Base-by-base conservation (phyloP, 306 rosid species). In the Fagus crenata region DNA sequence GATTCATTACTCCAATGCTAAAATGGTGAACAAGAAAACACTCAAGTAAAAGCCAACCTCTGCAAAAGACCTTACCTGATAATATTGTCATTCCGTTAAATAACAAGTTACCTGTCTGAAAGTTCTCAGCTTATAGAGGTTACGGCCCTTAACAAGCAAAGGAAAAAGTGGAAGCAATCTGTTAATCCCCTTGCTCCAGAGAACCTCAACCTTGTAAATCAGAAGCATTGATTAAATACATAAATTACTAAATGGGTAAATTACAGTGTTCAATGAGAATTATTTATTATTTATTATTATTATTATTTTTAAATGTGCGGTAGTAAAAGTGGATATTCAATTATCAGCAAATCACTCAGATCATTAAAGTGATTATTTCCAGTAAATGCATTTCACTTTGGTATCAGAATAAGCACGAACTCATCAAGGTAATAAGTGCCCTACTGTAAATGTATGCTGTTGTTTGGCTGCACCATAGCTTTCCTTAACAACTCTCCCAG, bases 401-500 rank as follows among this genome's bases (percentile, higher is more conserved):
- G 61, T 75, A 60, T 42, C 54, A 60, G 41, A 51, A 71, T 70
- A 9, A 46, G 65, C 65, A 59, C 37, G 28, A 59, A 59, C 18
- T 59, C 37, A 59, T 59, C 65, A 59, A 59, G 13, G 36, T 59
- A 14, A 59, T 59, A 59, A 59, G 28, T 32, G 4, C 75, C 95
- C 83, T 75, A 93, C 97, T 67, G 93, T 93, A 81, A 93, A 89
- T 55, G 96, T 93, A 75, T 90, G 97, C 60, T 93, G 97, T 75
- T 90, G 96, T 85, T 85, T 90, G 69, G 83, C 83, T 51, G 90
- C 90, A 85, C 96, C 96, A 67, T 90, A 93, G 86, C 96, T 93
- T 76, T 93, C 96, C 84, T 88, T 89, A 15, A 86, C 89, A 83
- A 90, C 92, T 76, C 86, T 89, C 73, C 96, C 97, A 31, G 92